phyloP scores from a whole-genome alignment of 352 stramenopile genomes.

The Phytophthora tentaculata region DNA sequence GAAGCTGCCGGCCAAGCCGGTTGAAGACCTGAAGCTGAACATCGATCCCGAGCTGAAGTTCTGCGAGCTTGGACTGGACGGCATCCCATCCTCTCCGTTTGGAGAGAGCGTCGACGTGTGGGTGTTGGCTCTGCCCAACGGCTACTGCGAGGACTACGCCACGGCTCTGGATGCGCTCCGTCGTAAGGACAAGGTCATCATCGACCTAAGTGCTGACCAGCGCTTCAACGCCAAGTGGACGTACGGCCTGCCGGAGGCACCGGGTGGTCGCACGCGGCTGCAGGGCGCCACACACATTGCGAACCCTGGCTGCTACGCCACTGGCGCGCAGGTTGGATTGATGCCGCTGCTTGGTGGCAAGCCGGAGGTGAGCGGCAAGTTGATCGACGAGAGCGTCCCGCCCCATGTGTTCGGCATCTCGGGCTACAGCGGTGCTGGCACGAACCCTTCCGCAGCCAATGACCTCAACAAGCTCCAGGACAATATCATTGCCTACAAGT shows the following conservation, averaged over 20 bases:
- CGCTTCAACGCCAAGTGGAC: constrained; percentile 88
- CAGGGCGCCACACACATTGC: constrained; percentile 79
- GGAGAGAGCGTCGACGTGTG: constrained; percentile 87
- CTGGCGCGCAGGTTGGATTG: constrained; percentile 78
- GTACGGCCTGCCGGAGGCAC: constrained; percentile 87
- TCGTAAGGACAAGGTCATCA: constrained; percentile 79
- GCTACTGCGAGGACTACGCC: constrained; percentile 85
- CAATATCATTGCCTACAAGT: constrained; percentile 93
- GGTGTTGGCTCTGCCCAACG: constrained; percentile 89
- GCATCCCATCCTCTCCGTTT: constrained; percentile 70
- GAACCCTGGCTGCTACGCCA: constrained; percentile 91
- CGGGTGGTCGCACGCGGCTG: constrained; percentile 61
- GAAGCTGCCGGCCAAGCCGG: constrained; percentile 64
- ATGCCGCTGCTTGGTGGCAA: constrained; percentile 82
- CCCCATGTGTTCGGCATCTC: constrained; percentile 90
- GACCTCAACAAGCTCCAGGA: constrained; percentile 77
- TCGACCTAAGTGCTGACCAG: constrained; percentile 90
- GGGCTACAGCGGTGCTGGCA: constrained; percentile 89
- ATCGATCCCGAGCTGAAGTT: constrained; percentile 84
- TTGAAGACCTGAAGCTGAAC: constrained; percentile 48
- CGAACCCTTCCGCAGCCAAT: constrained; percentile 83
- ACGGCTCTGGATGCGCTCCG: constrained; percentile 70
- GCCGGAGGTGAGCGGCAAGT: constrained; percentile 47
- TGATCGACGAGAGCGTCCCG: constrained; percentile 70
- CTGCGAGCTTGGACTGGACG: constrained; percentile 79